Percentiles rank a stretch among this genome's conserved stretches.
Conservation (phyloP, 2,329 filamentous ascomycete genomes). For the Ophiostoma ips region DNA sequence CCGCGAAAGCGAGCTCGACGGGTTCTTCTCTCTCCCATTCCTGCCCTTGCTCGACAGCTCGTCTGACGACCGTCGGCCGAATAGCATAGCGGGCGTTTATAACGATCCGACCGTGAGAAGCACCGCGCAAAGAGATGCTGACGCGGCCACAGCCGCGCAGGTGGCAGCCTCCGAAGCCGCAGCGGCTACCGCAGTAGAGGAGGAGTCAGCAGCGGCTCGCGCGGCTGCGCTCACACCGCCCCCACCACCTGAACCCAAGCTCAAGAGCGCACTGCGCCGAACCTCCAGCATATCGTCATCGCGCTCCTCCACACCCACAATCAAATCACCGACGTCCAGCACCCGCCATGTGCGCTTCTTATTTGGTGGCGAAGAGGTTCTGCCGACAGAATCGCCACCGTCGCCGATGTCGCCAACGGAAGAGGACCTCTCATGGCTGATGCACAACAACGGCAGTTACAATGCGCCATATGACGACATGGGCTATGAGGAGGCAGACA, state of each 20-base stretch:
- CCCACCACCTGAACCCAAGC: slow-evolving; percentile 24
- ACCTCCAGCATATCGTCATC: slow-evolving; percentile 33
- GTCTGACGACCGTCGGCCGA: slow-evolving; percentile 2
- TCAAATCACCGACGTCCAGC: not conserved
- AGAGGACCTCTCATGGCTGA: slow-evolving; percentile 11
- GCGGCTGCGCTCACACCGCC: not conserved
- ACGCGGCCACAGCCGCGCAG: slow-evolving; percentile 5
- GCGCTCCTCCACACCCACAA: slow-evolving; percentile 1
- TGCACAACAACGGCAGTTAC: slow-evolving; percentile 4
- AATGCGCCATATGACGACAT: not conserved
- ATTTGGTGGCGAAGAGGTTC: slow-evolving; percentile 44
- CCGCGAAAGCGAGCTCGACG: slow-evolving; percentile 45
- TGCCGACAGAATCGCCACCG: slow-evolving; percentile 43
- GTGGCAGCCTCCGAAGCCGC: not conserved
- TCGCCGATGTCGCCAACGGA: slow-evolving; percentile 8
- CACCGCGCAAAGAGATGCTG: not conserved
- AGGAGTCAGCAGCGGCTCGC: slow-evolving; percentile 10
- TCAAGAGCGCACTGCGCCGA: slow-evolving; percentile 44
- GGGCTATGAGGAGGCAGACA: not conserved
- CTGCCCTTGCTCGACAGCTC: slow-evolving; percentile 44
- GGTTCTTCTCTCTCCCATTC: slow-evolving; percentile 49
- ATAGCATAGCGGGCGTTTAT: slow-evolving; percentile 11
- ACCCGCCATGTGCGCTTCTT: slow-evolving; percentile 47
- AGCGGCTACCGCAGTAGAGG: not conserved
- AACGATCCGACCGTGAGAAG: not conserved